A percentile compares a stretch with the other conserved stretches of the same genome.
Evolutionary conservation across 495 filamentous ascomycete genomes (phyloP).

Genomic region (Hypoxylon crocopeplum): DNA sequence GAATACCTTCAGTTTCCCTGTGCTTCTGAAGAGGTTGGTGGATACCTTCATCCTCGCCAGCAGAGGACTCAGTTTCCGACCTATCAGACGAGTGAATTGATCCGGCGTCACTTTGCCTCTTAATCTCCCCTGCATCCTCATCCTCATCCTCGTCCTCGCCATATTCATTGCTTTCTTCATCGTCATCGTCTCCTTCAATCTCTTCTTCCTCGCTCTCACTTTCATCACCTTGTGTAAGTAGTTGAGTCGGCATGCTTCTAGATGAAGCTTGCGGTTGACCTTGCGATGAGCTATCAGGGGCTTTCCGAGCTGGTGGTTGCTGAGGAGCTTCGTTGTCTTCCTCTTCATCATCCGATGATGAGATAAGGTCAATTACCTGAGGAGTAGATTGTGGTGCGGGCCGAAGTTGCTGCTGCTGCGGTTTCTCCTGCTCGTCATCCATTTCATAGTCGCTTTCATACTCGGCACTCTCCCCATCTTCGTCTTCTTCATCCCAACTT

Average conservation of each 20-base stretch:
- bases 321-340: slow-evolving; percentile 27
- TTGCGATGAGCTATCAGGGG: neutral
- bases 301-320: neutral
- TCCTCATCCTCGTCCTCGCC: slow-evolving; percentile 3
- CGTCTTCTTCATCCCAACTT: slow-evolving; percentile 39
- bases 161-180: slow-evolving; percentile 5
- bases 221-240: neutral
- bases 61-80: slow-evolving; percentile 1
- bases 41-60: slow-evolving; percentile 8
- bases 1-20: slow-evolving; percentile 10
- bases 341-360: slow-evolving; percentile 48
- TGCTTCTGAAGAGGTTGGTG: slow-evolving; percentile 7
- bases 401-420: slow-evolving; percentile 7
- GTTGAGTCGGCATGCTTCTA: neutral
- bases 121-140: neutral
- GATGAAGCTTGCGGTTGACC: neutral
- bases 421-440: slow-evolving; percentile 15
- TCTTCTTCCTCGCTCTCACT: slow-evolving; percentile 18
- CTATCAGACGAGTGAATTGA: slow-evolving; percentile 1
- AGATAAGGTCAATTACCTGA: slow-evolving; percentile 47
- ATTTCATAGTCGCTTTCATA: slow-evolving; percentile 36
- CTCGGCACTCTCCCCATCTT: slow-evolving; percentile 35
- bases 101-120: slow-evolving; percentile 11
- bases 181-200: slow-evolving; percentile 8
- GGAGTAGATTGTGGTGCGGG: slow-evolving; percentile 31